A percentile compares a stretch with the other conserved stretches of the same genome.
Conservation (phyloP, 257 asterid genomes). For the Nicotiana tabacum region DNA sequence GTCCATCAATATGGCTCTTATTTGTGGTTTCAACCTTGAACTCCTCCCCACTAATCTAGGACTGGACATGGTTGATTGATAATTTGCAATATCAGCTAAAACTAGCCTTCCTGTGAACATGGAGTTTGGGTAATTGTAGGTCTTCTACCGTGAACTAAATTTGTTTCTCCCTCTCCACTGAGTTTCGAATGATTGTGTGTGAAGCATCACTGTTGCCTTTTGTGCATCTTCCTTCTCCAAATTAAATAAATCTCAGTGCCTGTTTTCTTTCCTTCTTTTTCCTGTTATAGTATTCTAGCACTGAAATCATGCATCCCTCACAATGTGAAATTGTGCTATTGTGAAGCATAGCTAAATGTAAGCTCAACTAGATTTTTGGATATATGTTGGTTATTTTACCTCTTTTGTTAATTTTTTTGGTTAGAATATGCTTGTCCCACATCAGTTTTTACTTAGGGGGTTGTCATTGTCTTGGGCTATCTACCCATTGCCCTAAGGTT, state of each 20-base stretch:
- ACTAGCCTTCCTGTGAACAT: background rate
- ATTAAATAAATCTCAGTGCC: background rate
- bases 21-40: background rate
- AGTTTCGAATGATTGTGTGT: background rate
- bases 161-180: background rate
- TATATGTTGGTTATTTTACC: background rate
- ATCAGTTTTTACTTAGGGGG: background rate
- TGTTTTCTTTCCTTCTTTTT: background rate
- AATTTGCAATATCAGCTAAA: background rate
- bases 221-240: background rate
- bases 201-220: background rate
- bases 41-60: background rate
- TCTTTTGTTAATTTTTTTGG: background rate
- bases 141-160: background rate
- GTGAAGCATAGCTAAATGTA: background rate
- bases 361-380: background rate
- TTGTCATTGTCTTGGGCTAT: background rate
- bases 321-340: background rate
- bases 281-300: background rate
- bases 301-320: background rate
- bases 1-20: background rate
- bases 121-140: background rate
- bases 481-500: background rate
- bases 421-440: background rate
- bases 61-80: background rate